Evolutionary conservation across 2,329 filamentous ascomycete genomes (phyloP).

Genomic region (Rhinocladiella mackenziei): DNA sequence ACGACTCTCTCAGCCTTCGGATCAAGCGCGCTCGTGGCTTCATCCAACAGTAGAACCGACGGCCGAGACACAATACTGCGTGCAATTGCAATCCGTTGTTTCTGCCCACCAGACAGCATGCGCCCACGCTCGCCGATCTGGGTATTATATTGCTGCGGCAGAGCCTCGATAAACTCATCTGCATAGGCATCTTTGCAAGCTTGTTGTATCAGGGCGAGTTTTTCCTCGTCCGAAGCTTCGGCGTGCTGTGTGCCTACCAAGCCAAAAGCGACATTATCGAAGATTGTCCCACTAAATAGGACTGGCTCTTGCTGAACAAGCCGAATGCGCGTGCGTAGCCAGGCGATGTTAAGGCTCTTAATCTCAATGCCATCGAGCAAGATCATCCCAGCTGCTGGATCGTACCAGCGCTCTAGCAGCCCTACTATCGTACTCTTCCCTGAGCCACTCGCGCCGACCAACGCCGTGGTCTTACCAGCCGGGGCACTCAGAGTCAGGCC

Average conservation of each 20-base stretch:
- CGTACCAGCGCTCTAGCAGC: constrained; percentile 43
- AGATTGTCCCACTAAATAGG: constrained; percentile 63
- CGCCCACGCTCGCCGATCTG: constrained; percentile 71
- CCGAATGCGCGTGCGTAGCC: constrained; percentile 54
- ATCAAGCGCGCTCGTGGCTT: constrained; percentile 70
- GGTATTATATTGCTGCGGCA: constrained; percentile 68
- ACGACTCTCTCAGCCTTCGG: constrained; percentile 52
- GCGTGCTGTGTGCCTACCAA: constrained; percentile 39
- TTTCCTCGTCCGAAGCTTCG: constrained; percentile 30
- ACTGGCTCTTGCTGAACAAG: constrained; percentile 66
- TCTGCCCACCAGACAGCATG: constrained; percentile 74
- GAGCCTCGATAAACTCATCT: constrained; percentile 62
- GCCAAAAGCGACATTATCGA: constrained; percentile 59
- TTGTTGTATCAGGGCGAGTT: constrained; percentile 45
- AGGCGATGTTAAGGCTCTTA: constrained; percentile 58
- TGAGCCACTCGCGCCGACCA: constrained; percentile 44
- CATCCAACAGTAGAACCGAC: constrained; percentile 65
- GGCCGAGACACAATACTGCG: constrained; percentile 65
- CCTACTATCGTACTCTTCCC: constrained; percentile 46
- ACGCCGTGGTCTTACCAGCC: constrained; percentile 39
- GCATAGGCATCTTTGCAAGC: constrained; percentile 66
- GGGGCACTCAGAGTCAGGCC: constrained; percentile 35
- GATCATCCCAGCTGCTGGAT: constrained; percentile 46
- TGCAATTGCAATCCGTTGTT: constrained; percentile 73
- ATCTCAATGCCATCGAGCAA: constrained; percentile 53